Percentiles rank a stretch among this genome's conserved stretches.
Conservation (phyloP, 176 grass and related monocot genomes). For the Saccharum spontaneum region DNA sequence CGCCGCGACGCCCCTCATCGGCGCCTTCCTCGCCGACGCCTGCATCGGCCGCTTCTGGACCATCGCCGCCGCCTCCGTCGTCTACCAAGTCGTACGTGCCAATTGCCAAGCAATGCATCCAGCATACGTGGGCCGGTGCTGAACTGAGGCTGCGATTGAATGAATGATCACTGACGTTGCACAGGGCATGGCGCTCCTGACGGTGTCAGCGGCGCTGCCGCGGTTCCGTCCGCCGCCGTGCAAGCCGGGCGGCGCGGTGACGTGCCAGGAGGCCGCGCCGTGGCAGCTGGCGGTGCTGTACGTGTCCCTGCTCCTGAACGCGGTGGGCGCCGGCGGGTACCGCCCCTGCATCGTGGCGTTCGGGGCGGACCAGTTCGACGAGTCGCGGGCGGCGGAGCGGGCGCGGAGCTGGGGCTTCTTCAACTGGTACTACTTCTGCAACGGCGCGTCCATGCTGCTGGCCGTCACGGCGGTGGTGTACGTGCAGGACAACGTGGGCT, state of each 20-base stretch:
- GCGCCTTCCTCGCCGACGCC: slow-evolving; percentile 83
- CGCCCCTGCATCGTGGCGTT: slow-evolving; percentile 80
- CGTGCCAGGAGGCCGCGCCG: slow-evolving; percentile 54
- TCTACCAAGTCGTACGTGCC: slow-evolving; percentile 61
- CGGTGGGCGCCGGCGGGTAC: slow-evolving; percentile 75
- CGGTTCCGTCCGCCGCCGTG: slow-evolving; percentile 62
- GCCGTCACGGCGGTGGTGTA: slow-evolving; percentile 80
- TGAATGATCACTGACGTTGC: not conserved
- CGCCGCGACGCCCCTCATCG: slow-evolving; percentile 68
- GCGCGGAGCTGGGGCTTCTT: slow-evolving; percentile 74
- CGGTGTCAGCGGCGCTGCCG: slow-evolving; percentile 64
- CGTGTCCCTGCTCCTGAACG: slow-evolving; percentile 55
- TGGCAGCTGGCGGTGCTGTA: slow-evolving; percentile 79
- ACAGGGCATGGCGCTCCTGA: slow-evolving; percentile 75
- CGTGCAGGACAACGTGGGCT: slow-evolving; percentile 86
- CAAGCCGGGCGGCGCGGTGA: not conserved
- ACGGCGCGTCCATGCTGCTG: slow-evolving; percentile 68
- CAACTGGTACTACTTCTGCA: slow-evolving; percentile 98
- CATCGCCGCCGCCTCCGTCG: slow-evolving; percentile 57
- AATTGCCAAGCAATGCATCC: not conserved
- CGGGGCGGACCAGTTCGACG: slow-evolving; percentile 86
- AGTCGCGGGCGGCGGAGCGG: slow-evolving; percentile 63
- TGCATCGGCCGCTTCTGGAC: slow-evolving; percentile 80
- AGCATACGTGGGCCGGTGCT: not conserved
- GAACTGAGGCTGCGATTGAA: not conserved